A percentile compares a stretch with the other conserved stretches of the same genome.
These are phyloP conservation scores for Plantago elongata DNA, from an alignment of 257 asterid species.

Conservation along the genomic window DNA sequence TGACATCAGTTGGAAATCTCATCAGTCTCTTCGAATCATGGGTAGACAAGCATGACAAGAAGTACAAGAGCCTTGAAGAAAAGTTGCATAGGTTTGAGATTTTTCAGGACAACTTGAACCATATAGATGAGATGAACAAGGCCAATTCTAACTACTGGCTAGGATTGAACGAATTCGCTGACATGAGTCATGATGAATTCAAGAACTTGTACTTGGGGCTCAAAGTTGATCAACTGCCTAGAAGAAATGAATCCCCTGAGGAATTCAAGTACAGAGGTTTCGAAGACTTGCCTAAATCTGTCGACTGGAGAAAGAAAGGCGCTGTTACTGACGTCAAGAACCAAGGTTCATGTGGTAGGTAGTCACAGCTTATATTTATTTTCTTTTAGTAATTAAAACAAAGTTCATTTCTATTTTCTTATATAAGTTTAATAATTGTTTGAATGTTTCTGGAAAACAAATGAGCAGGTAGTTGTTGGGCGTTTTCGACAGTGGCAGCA, in stretches of 20 bases:
- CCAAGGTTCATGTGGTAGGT: conserved; percentile 15
- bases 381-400: neutral
- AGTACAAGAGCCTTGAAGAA: conserved; percentile 51
- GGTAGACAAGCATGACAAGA: conserved; percentile 47
- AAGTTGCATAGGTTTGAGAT: conserved; percentile 53
- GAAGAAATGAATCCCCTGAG: conserved; percentile 22
- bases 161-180: conserved; percentile 58
- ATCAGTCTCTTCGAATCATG: conserved; percentile 49
- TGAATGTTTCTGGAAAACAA: neutral
- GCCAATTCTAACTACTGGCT: conserved; percentile 43
- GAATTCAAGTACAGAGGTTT: conserved; percentile 42
- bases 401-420: too few relatives aligned
- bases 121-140: conserved; percentile 58
- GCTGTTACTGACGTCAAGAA: conserved; percentile 10
- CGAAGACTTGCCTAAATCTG: conserved; percentile 35
- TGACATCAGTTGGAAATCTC: conserved; percentile 44
- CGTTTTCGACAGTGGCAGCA: conserved; percentile 20
- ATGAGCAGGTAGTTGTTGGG: conserved; percentile 14
- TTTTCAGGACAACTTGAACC: conserved; percentile 58
- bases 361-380: neutral
- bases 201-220: conserved; percentile 45
- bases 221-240: conserved; percentile 31
- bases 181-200: conserved; percentile 70
- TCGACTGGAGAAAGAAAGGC: conserved; percentile 13
- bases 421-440: too few relatives aligned